Conservation (phyloP, 1,139 yeast species). For the Candida freyschussii region DNA sequence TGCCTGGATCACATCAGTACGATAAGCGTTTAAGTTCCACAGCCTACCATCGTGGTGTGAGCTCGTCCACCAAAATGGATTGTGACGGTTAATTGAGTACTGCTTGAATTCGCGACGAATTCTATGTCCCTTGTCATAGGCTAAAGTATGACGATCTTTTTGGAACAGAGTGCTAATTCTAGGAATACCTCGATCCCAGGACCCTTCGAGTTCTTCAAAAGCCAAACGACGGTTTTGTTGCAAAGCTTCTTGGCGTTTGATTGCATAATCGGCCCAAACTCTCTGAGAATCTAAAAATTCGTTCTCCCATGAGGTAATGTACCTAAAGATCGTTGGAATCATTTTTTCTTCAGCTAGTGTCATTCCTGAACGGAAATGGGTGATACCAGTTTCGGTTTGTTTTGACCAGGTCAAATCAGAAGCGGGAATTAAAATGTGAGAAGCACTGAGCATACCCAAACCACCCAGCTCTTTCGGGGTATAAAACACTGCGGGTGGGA, state of each 20-base stretch:
- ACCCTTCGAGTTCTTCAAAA: conserved; percentile 87
- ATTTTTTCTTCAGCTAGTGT: conserved; percentile 69
- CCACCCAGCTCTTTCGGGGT: conserved; percentile 98
- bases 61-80: conserved; percentile 97
- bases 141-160: conserved; percentile 90
- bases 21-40: conserved; percentile 89
- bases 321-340: conserved; percentile 91
- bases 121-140: conserved; percentile 93
- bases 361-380: conserved; percentile 95
- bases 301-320: conserved; percentile 94
- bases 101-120: conserved; percentile 75
- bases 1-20: conserved; percentile 96
- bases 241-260: conserved; percentile 81
- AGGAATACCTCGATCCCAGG: conserved; percentile 97
- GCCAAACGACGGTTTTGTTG: conserved; percentile 84
- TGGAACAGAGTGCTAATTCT: conserved; percentile 93
- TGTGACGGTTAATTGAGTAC: conserved; percentile 63
- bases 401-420: conserved; percentile 88
- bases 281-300: conserved; percentile 92
- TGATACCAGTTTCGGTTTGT: conserved; percentile 92
- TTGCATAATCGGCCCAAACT: conserved; percentile 97
- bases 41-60: conserved; percentile 91
- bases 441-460: conserved; percentile 94
- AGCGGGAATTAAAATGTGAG: conserved; percentile 91
- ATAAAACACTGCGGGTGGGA: conserved; percentile 98